Percentiles rank a stretch among this genome's conserved stretches.
phyloP scores from a whole-genome alignment of 2,329 filamentous ascomycete species.

The Penicillium sp. region DNA sequence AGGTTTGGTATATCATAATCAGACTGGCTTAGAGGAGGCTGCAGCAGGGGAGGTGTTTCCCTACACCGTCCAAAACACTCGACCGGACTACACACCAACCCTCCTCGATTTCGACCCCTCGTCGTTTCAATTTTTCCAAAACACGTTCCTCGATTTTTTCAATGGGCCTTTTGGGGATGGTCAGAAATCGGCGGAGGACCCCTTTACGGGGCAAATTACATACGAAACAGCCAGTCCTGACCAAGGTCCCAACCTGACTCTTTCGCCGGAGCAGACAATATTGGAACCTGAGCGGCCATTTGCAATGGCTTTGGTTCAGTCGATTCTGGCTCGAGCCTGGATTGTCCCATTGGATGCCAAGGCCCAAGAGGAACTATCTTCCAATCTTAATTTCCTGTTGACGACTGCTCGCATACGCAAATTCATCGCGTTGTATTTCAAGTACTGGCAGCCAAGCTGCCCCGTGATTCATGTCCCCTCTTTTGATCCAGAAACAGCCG shows the following conservation, averaged over 20 bases:
- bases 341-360: slow-evolving; percentile 39
- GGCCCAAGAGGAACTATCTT: slow-evolving; percentile 40
- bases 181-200: slow-evolving; percentile 23
- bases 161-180: slow-evolving; percentile 35
- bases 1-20: slow-evolving; percentile 38
- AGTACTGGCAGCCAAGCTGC: slow-evolving; percentile 47
- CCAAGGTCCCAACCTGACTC: slow-evolving; percentile 19
- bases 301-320: slow-evolving; percentile 40
- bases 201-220: slow-evolving; percentile 19
- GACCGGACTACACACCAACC: slow-evolving; percentile 16
- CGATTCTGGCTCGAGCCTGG: slow-evolving; percentile 40
- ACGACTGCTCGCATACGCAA: slow-evolving; percentile 43
- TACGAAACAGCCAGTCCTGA: slow-evolving; percentile 17
- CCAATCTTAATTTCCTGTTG: slow-evolving; percentile 41
- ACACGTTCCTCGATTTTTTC: slow-evolving; percentile 40
- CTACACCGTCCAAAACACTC: slow-evolving; percentile 17
- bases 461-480: slow-evolving; percentile 44
- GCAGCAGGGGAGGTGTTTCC: slow-evolving; percentile 16
- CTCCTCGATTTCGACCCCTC: slow-evolving; percentile 27
- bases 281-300: slow-evolving; percentile 40
- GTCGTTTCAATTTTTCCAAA: slow-evolving; percentile 33
- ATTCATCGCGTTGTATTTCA: slow-evolving; percentile 45
- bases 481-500: slow-evolving; percentile 40
- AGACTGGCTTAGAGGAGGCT: slow-evolving; percentile 26
- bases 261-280: slow-evolving; percentile 21